Evolutionary conservation across 2,329 filamentous ascomycete genomes (phyloP).

Genomic region (Stagonosporopsis vannaccii): DNA sequence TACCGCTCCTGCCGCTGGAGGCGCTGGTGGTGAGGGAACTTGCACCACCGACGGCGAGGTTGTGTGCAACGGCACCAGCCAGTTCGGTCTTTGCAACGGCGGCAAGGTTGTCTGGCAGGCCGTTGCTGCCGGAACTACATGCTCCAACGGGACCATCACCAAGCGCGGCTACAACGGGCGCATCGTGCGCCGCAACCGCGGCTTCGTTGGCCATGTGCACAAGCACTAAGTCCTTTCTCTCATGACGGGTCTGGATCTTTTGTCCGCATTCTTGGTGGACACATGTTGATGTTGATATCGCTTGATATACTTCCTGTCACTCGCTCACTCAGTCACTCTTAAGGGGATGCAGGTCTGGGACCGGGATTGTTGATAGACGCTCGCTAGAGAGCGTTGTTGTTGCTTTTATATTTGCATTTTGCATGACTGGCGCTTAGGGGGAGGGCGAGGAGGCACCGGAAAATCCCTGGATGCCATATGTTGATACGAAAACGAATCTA

Average conservation of each 20-base stretch:
- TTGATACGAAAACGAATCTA: constrained; percentile 18
- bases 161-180: constrained; percentile 45
- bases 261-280: background rate
- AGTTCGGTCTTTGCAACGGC: constrained; percentile 55
- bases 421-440: constrained; percentile 7
- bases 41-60: constrained; percentile 47
- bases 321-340: constrained; percentile 2
- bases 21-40: constrained; percentile 12
- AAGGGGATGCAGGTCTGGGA: constrained; percentile 9
- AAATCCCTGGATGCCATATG: constrained; percentile 1
- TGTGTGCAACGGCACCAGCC: constrained; percentile 50
- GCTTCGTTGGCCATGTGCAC: constrained; percentile 12
- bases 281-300: constrained; percentile 9
- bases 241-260: no score
- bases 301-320: constrained; percentile 16
- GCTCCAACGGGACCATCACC: constrained; percentile 51
- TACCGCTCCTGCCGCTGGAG: constrained; percentile 2
- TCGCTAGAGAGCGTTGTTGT: constrained; percentile 4
- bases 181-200: constrained; percentile 34
- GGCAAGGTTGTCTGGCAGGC: constrained; percentile 51
- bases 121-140: constrained; percentile 55
- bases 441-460: background rate
- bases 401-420: constrained; percentile 2
- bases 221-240: constrained; percentile 7
- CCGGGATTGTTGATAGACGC: constrained; percentile 2